Conservation (phyloP, 495 filamentous ascomycete genomes). For the Evansstolkia leycettana region DNA sequence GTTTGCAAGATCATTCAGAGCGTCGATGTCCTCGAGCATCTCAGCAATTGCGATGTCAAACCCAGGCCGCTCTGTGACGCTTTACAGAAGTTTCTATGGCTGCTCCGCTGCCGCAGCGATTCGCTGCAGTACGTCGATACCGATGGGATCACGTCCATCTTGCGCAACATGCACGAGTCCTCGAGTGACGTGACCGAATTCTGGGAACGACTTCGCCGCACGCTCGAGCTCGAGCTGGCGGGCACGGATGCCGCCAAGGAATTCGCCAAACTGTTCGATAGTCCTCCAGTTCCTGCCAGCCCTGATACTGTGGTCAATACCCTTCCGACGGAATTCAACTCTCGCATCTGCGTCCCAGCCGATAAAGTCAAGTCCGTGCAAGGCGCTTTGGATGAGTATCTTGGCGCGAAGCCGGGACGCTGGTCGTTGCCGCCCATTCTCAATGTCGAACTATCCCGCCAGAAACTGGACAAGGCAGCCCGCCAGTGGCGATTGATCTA, state of each 20-base stretch:
- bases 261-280: conserved; percentile 35
- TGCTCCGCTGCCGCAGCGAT: conserved; percentile 21
- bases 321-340: conserved; percentile 27
- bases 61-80: conserved; percentile 41
- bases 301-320: conserved; percentile 12
- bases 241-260: conserved; percentile 29
- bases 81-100: conserved; percentile 34
- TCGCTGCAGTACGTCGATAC: conserved; percentile 31
- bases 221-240: conserved; percentile 37
- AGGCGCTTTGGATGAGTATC: conserved; percentile 19
- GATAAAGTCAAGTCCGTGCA: conserved; percentile 22
- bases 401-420: conserved; percentile 21
- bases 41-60: conserved; percentile 31
- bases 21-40: conserved; percentile 36
- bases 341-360: conserved; percentile 24
- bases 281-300: conserved; percentile 8
- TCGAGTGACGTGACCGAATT: conserved; percentile 36
- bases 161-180: conserved; percentile 32
- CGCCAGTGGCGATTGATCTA: conserved; percentile 48
- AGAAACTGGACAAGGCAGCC: conserved; percentile 36
- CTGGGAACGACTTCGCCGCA: conserved; percentile 42
- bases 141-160: conserved; percentile 26
- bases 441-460: conserved; percentile 47
- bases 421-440: conserved; percentile 38
- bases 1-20: conserved; percentile 44